These are phyloP conservation scores for Corylus americana DNA, from an alignment of 306 rosid species.

Conservation along the genomic window DNA sequence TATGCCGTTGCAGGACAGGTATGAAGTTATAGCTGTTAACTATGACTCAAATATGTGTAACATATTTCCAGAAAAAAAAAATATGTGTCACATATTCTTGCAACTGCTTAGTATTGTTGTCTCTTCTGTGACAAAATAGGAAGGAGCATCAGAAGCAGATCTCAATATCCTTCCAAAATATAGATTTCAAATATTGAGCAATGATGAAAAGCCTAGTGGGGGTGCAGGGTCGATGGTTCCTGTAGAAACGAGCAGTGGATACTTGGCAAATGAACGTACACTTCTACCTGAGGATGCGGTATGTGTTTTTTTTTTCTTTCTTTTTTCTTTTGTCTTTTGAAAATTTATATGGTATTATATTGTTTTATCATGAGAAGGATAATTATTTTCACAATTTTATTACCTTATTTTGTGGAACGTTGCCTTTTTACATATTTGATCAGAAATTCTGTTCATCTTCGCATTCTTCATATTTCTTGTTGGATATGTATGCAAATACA, in stretches of 20 bases:
- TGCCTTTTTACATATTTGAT: neutral
- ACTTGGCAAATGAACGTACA: constrained; percentile 60
- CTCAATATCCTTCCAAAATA: constrained; percentile 74
- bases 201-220: constrained; percentile 56
- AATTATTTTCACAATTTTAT: neutral
- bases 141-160: constrained; percentile 96
- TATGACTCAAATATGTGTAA: constrained; percentile 5
- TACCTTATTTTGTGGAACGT: neutral
- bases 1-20: constrained; percentile 98
- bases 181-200: constrained; percentile 46
- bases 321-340: neutral
- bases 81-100: constrained; percentile 14
- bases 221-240: constrained; percentile 95
- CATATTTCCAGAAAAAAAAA: neutral
- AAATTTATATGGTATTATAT: neutral
- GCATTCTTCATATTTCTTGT: neutral
- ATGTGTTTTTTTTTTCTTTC: constrained; percentile 30
- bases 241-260: constrained; percentile 54
- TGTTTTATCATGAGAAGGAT: neutral
- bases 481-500: neutral
- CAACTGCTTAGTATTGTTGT: constrained; percentile 27
- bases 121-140: constrained; percentile 48
- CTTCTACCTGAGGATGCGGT: constrained; percentile 92
- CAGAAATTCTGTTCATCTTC: neutral
- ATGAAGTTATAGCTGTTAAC: constrained; percentile 30